These are phyloP conservation scores for Phytophthora aleatoria DNA, from an alignment of 352 stramenopile species.

Conservation along the genomic window DNA sequence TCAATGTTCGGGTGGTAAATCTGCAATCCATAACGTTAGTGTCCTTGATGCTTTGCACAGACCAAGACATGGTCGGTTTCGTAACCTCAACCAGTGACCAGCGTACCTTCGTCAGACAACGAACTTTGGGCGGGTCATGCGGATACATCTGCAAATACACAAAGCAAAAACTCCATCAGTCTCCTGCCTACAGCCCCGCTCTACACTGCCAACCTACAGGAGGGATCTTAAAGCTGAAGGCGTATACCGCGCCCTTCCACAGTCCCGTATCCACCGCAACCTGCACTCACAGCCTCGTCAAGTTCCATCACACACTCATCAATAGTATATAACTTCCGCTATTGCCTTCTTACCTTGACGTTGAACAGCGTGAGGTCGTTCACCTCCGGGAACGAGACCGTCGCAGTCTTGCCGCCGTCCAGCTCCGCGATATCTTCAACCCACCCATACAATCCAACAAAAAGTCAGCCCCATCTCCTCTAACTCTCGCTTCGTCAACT, in stretches of 20 bases:
- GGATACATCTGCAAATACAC: constrained; percentile 84
- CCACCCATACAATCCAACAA: not conserved
- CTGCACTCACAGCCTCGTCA: constrained; percentile 33
- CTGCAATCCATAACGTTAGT: constrained; percentile 36
- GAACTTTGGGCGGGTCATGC: constrained; percentile 98
- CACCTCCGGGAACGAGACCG: constrained; percentile 95
- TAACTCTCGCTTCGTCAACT: not conserved
- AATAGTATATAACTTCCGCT: not conserved
- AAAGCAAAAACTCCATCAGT: constrained; percentile 6
- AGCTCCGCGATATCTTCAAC: constrained; percentile 96
- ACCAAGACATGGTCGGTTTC: constrained; percentile 1
- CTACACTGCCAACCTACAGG: constrained; percentile 60
- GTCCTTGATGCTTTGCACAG: constrained; percentile 3
- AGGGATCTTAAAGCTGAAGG: constrained; percentile 98
- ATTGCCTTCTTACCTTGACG: constrained; percentile 64
- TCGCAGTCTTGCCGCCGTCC: constrained; percentile 96
- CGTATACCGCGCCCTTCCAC: constrained; percentile 97
- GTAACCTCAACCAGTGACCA: too few relatives aligned
- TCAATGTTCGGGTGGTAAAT: constrained; percentile 99
- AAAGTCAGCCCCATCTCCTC: not conserved
- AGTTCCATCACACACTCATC: not conserved
- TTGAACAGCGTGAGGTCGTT: constrained; percentile 96
- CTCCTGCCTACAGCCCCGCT: not conserved
- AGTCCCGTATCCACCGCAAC: constrained; percentile 95
- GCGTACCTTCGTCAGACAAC: constrained; percentile 93